Conservation (phyloP, 2,329 filamentous ascomycete genomes). For the Alternaria longipes region DNA sequence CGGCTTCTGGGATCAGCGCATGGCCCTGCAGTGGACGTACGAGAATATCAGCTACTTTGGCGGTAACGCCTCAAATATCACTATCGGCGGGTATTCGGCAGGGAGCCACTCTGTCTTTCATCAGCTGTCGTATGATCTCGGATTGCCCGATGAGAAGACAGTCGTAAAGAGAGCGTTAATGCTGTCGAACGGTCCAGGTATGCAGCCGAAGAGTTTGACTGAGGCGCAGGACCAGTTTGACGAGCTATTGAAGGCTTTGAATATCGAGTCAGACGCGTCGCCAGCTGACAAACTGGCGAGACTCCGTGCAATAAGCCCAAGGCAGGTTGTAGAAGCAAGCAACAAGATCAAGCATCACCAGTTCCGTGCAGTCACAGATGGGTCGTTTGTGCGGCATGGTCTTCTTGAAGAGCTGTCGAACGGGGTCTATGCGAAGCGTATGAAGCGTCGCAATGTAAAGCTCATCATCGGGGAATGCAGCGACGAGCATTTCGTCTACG, state of each 20-base stretch:
- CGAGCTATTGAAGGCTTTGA: conserved; percentile 57
- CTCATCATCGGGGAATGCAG: conserved; percentile 65
- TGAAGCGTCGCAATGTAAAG: conserved; percentile 57
- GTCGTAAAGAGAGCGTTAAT: conserved; percentile 64
- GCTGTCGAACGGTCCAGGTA: conserved; percentile 63
- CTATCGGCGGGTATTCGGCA: conserved; percentile 65
- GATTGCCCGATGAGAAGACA: conserved; percentile 55
- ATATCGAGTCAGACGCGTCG: conserved; percentile 54
- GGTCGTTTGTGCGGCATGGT: conserved; percentile 55
- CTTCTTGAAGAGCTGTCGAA: conserved; percentile 59
- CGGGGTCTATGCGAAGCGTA: conserved; percentile 57
- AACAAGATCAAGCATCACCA: conserved; percentile 59
- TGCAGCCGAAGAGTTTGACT: conserved; percentile 60
- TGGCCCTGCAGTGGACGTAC: conserved; percentile 65
- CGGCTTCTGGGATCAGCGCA: conserved; percentile 67
- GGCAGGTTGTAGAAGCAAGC: conserved; percentile 55
- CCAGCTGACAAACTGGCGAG: conserved; percentile 56
- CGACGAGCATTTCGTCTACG: conserved; percentile 64
- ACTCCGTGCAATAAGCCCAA: conserved; percentile 54
- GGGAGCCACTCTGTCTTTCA: conserved; percentile 66
- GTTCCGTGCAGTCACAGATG: conserved; percentile 64
- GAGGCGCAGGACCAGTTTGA: conserved; percentile 63
- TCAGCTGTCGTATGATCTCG: conserved; percentile 66
- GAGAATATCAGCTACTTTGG: conserved; percentile 63
- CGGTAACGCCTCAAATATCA: conserved; percentile 61